A percentile compares a stretch with the other conserved stretches of the same genome.
phyloP scores from a whole-genome alignment of 805 yeast species.

The Peterozyma toletana region DNA sequence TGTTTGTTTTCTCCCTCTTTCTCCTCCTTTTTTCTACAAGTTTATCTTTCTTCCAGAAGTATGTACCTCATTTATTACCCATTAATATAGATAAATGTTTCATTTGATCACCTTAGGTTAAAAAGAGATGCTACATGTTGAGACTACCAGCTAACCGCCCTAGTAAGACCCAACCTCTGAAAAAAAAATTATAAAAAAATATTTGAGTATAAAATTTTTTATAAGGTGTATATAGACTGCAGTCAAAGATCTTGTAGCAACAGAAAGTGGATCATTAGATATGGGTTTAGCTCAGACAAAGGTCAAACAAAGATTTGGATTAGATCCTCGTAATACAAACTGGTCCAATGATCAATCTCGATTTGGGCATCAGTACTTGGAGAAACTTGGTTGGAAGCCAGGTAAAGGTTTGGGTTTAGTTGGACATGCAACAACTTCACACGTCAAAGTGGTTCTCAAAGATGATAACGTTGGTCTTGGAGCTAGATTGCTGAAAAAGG shows the following conservation, averaged over 20 bases:
- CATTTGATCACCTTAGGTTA: too few relatives aligned
- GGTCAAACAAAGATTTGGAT: slow-evolving; percentile 77
- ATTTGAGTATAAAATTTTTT: background rate
- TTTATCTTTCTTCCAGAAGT: too few relatives aligned
- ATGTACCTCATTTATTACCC: too few relatives aligned
- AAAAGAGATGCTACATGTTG: too few relatives aligned
- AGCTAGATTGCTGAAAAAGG: slow-evolving; percentile 50
- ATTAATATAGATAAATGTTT: too few relatives aligned
- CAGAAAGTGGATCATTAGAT: background rate
- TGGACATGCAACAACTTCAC: slow-evolving; percentile 62
- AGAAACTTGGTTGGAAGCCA: slow-evolving; percentile 85
- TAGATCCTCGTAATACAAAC: slow-evolving; percentile 87
- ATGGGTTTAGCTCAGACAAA: slow-evolving; percentile 85
- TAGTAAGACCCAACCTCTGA: background rate
- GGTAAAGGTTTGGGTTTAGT: slow-evolving; percentile 83
- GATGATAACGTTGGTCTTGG: slow-evolving; percentile 86
- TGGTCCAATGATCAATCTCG: slow-evolving; percentile 85
- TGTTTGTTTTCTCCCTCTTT: too few relatives aligned
- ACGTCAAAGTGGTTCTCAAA: slow-evolving; percentile 76
- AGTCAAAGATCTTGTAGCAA: too few relatives aligned
- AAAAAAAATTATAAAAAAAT: background rate
- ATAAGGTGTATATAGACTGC: too few relatives aligned
- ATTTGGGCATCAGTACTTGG: slow-evolving; percentile 83
- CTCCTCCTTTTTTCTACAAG: too few relatives aligned
- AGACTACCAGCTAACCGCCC: too few relatives aligned